These are phyloP conservation scores for Echites panduratus DNA, from an alignment of 257 asterid species.

Conservation along the genomic window DNA sequence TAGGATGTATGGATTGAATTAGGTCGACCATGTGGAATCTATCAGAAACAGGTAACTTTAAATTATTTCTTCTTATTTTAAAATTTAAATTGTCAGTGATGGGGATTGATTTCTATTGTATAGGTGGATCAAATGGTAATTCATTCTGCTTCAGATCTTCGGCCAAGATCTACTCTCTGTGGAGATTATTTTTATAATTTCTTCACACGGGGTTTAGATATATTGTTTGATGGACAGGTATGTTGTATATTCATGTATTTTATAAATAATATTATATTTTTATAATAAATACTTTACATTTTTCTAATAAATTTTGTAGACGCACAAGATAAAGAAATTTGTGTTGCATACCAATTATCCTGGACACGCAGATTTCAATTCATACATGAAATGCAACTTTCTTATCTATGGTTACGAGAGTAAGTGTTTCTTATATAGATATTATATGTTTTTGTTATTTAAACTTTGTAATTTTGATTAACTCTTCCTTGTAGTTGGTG, in stretches of 20 bases:
- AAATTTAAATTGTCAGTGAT: neutral
- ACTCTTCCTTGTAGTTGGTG: conserved; percentile 37
- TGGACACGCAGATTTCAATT: conserved; percentile 87
- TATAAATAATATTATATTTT: neutral
- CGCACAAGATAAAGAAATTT: conserved; percentile 70
- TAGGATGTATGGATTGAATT: conserved; percentile 91
- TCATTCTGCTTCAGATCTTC: conserved; percentile 76
- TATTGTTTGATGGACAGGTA: conserved; percentile 82
- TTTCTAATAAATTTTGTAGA: conserved; percentile 36
- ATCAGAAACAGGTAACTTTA: conserved; percentile 61
- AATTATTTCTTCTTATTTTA: neutral
- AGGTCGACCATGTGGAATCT: conserved; percentile 84
- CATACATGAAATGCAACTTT: conserved; percentile 82
- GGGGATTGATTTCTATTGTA: conserved; percentile 18
- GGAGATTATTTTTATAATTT: conserved; percentile 79
- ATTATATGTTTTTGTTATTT: neutral
- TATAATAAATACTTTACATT: conserved; percentile 3
- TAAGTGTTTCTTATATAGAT: conserved; percentile 22
- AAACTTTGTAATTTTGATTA: neutral
- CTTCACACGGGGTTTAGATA: conserved; percentile 72
- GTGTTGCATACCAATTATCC: conserved; percentile 85
- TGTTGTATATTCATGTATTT: neutral
- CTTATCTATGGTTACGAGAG: conserved; percentile 46
- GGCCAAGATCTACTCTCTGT: conserved; percentile 66
- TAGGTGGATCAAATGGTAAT: conserved; percentile 89